Evolutionary conservation across 2,329 filamentous ascomycete genomes (phyloP).

Genomic region (Huntiella moniliformis): DNA sequence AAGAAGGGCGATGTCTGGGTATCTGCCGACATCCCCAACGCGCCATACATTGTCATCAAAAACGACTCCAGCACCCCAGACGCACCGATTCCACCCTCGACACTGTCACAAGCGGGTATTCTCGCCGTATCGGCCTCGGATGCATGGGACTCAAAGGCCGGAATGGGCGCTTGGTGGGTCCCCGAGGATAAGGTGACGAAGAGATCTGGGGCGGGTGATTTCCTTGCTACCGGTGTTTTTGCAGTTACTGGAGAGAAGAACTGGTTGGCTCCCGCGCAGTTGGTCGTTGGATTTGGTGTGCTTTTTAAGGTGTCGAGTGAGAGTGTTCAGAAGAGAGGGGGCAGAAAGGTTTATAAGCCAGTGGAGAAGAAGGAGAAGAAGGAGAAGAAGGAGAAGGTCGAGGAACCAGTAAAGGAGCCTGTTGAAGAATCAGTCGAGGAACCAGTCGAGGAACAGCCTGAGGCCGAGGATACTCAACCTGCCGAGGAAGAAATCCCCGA

Average conservation of each 20-base stretch:
- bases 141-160: constrained; percentile 91
- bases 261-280: constrained; percentile 67
- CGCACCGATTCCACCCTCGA: constrained; percentile 78
- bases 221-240: constrained; percentile 60
- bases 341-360: constrained; percentile 29
- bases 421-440: constrained; percentile 11
- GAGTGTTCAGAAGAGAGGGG: constrained; percentile 55
- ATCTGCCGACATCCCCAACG: constrained; percentile 73
- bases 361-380: constrained; percentile 12
- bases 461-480: background rate
- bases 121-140: constrained; percentile 68
- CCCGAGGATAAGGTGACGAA: constrained; percentile 80
- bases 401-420: constrained; percentile 21
- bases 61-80: constrained; percentile 62
- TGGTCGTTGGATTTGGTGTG: constrained; percentile 72
- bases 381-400: constrained; percentile 20
- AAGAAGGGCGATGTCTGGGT: constrained; percentile 83
- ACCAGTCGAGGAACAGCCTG: background rate
- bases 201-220: constrained; percentile 60
- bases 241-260: constrained; percentile 76
- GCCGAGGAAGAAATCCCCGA: background rate
- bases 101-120: constrained; percentile 74
- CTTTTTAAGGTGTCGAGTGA: constrained; percentile 80
- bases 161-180: constrained; percentile 95
- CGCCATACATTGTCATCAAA: constrained; percentile 74